Evolutionary conservation across 345 rosid genomes (phyloP).

Genomic region (Salix dunnii): DNA sequence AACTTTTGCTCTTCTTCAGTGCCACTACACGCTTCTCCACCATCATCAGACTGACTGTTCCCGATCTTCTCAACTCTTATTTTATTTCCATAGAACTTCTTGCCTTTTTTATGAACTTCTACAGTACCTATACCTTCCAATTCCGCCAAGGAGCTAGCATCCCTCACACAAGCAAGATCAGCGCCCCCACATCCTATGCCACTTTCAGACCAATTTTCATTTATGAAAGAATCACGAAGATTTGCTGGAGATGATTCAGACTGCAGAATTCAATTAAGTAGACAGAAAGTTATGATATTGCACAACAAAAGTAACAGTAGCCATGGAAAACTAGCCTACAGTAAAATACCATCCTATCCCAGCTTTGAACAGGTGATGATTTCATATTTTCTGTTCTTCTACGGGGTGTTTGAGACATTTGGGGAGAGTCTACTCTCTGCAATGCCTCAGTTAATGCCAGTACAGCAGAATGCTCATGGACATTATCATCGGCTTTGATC

Average conservation of each 20-base stretch:
- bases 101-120: slow-evolving; percentile 56
- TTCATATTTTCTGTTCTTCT: slow-evolving; percentile 39
- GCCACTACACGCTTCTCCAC: slow-evolving; percentile 23
- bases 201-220: slow-evolving; percentile 43
- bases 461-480: slow-evolving; percentile 68
- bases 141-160: slow-evolving; percentile 42
- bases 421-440: slow-evolving; percentile 60
- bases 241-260: slow-evolving; percentile 43
- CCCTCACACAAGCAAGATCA: slow-evolving; percentile 39
- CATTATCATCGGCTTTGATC: slow-evolving; percentile 50
- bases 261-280: slow-evolving; percentile 37
- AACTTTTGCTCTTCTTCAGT: slow-evolving; percentile 20
- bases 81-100: slow-evolving; percentile 54
- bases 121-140: slow-evolving; percentile 65
- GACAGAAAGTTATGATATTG: slow-evolving; percentile 5
- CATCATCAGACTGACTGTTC: slow-evolving; percentile 17
- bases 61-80: slow-evolving; percentile 26
- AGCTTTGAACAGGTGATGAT: slow-evolving; percentile 54
- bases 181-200: slow-evolving; percentile 38
- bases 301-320: neutral
- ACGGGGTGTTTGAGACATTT: slow-evolving; percentile 46
- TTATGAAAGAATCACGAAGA: slow-evolving; percentile 30
- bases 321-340: neutral
- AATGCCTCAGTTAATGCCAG: slow-evolving; percentile 67
- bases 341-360: slow-evolving; percentile 62